phyloP scores from a whole-genome alignment of 345 rosid species.

The Cardamine chenopodiifolia region DNA sequence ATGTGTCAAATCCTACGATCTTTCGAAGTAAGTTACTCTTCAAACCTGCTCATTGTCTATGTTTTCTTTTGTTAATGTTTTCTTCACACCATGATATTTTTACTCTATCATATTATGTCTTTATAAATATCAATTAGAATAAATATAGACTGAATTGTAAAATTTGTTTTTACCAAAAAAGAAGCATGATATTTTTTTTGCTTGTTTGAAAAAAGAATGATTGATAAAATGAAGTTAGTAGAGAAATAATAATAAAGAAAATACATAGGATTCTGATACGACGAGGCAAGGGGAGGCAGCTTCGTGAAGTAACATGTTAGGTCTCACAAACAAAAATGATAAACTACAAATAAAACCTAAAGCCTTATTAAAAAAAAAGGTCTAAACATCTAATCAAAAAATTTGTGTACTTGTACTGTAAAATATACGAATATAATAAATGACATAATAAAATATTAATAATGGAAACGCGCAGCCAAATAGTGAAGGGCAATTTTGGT shows the following conservation, averaged over 20 bases:
- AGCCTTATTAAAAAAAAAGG: background rate
- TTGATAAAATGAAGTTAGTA: background rate
- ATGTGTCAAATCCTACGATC: slow-evolving; percentile 27
- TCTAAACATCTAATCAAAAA: background rate
- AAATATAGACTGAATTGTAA: background rate
- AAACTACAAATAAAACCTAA: slow-evolving; percentile 24
- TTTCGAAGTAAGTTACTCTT: slow-evolving; percentile 32
- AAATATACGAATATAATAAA: background rate
- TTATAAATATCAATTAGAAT: background rate
- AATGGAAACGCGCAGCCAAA: slow-evolving; percentile 44
- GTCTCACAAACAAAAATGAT: slow-evolving; percentile 31
- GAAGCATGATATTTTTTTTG: background rate
- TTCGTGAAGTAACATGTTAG: slow-evolving; percentile 46
- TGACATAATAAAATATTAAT: background rate
- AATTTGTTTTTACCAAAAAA: background rate
- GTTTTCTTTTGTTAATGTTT: background rate
- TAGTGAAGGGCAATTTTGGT: slow-evolving; percentile 26
- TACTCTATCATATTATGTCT: background rate
- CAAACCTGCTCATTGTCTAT: slow-evolving; percentile 24
- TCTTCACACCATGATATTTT: background rate
- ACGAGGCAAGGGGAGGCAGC: slow-evolving; percentile 31
- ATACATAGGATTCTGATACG: slow-evolving; percentile 43
- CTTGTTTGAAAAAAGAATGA: background rate
- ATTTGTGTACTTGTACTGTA: background rate
- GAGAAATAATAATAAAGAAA: slow-evolving; percentile 1